These are phyloP conservation scores for Emericellopsis atlantica DNA, from an alignment of 2,329 filamentous ascomycete genomes.

Conservation along the genomic window DNA sequence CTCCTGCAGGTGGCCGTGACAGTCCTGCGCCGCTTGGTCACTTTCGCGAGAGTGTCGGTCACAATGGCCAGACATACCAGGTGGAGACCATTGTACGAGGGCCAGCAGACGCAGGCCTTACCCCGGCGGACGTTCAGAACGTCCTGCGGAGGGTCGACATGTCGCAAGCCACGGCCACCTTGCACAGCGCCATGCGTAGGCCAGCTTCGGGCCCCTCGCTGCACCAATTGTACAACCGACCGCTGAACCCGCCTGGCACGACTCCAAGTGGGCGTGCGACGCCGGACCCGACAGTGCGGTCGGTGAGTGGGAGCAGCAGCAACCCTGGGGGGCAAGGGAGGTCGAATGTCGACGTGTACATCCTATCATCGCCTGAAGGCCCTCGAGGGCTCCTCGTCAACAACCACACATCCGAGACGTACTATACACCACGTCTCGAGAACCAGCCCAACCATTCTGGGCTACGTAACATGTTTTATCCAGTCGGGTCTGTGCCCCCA, in stretches of 20 bases:
- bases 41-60: slow-evolving; percentile 18
- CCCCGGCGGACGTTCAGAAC: slow-evolving; percentile 30
- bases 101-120: slow-evolving; percentile 10
- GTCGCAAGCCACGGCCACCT: slow-evolving; percentile 25
- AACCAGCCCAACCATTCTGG: slow-evolving; percentile 13
- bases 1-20: slow-evolving; percentile 9
- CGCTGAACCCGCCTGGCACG: slow-evolving; percentile 22
- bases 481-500: slow-evolving; percentile 5
- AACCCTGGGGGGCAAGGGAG: slow-evolving; percentile 9
- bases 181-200: slow-evolving; percentile 32
- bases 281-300: slow-evolving; percentile 25
- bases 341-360: slow-evolving; percentile 39
- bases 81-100: slow-evolving; percentile 17
- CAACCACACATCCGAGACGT: slow-evolving; percentile 32
- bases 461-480: slow-evolving; percentile 3
- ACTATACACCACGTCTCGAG: slow-evolving; percentile 30
- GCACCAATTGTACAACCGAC: slow-evolving; percentile 23
- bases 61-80: slow-evolving; percentile 20
- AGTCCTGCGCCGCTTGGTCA: slow-evolving; percentile 18
- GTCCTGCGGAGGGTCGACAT: slow-evolving; percentile 32
- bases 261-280: slow-evolving; percentile 32
- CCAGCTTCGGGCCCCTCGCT: slow-evolving; percentile 34
- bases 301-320: slow-evolving; percentile 15
- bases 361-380: slow-evolving; percentile 46
- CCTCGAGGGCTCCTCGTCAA: slow-evolving; percentile 46